phyloP scores from a whole-genome alignment of 495 filamentous ascomycete species.

The Neurospora sublineolata region DNA sequence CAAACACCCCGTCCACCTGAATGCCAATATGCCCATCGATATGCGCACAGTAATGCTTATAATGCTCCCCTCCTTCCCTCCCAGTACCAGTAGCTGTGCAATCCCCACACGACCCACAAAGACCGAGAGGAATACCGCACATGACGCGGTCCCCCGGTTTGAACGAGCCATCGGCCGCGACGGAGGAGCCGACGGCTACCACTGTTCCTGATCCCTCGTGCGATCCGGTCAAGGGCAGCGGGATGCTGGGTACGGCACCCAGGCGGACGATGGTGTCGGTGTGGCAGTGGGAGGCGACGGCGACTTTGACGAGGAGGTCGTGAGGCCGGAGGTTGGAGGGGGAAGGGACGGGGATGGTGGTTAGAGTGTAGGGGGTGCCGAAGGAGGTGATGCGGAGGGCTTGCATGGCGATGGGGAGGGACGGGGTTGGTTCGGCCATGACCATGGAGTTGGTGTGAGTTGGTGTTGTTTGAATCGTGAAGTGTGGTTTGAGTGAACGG shows the following conservation, averaged over 20 bases:
- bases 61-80: constrained; percentile 16
- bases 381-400: constrained; percentile 20
- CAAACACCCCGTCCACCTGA: constrained; percentile 38
- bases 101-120: constrained; percentile 38
- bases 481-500: neutral
- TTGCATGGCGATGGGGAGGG: neutral
- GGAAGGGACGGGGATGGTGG: constrained; percentile 35
- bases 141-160: constrained; percentile 39
- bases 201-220: constrained; percentile 51
- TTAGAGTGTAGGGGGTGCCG: constrained; percentile 40
- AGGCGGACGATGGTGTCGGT: constrained; percentile 43
- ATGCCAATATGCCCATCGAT: constrained; percentile 30
- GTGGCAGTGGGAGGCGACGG: constrained; percentile 49
- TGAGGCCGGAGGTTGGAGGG: constrained; percentile 22
- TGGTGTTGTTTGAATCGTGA: neutral
- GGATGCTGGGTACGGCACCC: constrained; percentile 28
- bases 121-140: constrained; percentile 33
- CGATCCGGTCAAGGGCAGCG: constrained; percentile 41
- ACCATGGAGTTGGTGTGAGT: neutral
- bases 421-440: neutral
- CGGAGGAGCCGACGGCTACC: constrained; percentile 32
- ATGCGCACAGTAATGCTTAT: constrained; percentile 35
- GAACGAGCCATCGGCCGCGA: constrained; percentile 23
- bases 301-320: constrained; percentile 47
- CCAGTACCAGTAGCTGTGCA: constrained; percentile 23